phyloP scores from a whole-genome alignment of 352 stramenopile species.

The Phytopythium boreale region DNA sequence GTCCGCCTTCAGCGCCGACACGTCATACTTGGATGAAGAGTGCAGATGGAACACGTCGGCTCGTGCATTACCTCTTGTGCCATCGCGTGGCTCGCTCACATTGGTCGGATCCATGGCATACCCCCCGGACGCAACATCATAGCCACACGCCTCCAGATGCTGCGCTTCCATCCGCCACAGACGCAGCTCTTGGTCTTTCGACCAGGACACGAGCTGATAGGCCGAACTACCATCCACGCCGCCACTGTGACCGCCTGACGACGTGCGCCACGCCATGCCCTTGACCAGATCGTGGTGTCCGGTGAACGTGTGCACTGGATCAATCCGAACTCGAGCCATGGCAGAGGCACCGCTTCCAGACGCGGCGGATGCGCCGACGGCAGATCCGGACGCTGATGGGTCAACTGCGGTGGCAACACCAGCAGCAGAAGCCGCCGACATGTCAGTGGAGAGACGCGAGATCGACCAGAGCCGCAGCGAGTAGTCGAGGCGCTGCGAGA shows the following conservation, averaged over 20 bases:
- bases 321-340: slow-evolving; percentile 16
- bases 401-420: slow-evolving; percentile 3
- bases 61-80: slow-evolving; percentile 4
- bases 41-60: slow-evolving; percentile 34
- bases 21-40: slow-evolving; percentile 55
- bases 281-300: slow-evolving; percentile 65
- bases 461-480: slow-evolving; percentile 67
- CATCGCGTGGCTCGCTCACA: not conserved
- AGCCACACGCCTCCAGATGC: slow-evolving; percentile 60
- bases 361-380: not conserved
- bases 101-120: not conserved
- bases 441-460: slow-evolving; percentile 16
- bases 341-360: not conserved
- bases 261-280: slow-evolving; percentile 62
- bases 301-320: slow-evolving; percentile 58
- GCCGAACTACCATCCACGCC: slow-evolving; percentile 15
- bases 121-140: slow-evolving; percentile 15
- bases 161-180: slow-evolving; percentile 67
- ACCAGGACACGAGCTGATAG: slow-evolving; percentile 78
- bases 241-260: not conserved
- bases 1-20: slow-evolving; percentile 68
- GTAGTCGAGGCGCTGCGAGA: slow-evolving; percentile 59
- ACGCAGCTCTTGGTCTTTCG: slow-evolving; percentile 76
- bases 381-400: slow-evolving; percentile 14
- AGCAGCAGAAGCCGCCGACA: not conserved